Base-by-base conservation (phyloP, 805 yeast genomes). In the Ogataea dorogensis region DNA sequence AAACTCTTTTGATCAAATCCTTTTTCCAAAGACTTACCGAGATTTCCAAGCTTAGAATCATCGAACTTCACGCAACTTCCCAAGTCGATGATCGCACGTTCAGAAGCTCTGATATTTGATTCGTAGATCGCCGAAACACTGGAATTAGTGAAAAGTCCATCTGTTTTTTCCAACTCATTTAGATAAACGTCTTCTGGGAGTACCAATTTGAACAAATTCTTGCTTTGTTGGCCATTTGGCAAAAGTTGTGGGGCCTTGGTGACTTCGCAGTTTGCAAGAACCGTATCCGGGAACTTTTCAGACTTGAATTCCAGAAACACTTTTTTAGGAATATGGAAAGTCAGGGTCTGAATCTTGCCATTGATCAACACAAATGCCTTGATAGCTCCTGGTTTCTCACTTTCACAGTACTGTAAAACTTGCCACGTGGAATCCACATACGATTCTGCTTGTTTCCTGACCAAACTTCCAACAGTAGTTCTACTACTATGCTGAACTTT, bases 391-490 rank as follows among this genome's bases (percentile, higher is more conserved):
- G 86, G 82, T 33, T 57, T 64, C 7, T 58, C 67, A 26, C 80
- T 79, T 7, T 60, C 50, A 42, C 74, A 74, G 51, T 86, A 79
- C 48, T 87, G 88, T 22, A 93, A 59, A 23, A 93, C 70, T 44
- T 88, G 87, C 99, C 99, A 93, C 20, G 79, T 74, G 0, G 86
- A 70, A 6, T 81, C 81, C 7, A 86, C 83, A 50, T 82, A 79
- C 25, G 70, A 73, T 53, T 83, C 95, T 0, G 95, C 95, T 50
- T 85, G 93, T 33, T 75, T 73, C 33, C 84, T 73, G 27, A 88
- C 67, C 68, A 88, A 71, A 14, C 73, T 73, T 7, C 88, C 83
- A 28, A 91, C 79, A 4, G 75, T 58, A 11, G 80, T 69, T 46
- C 86, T 67, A 39, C 70, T 75, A 2, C 79, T 64, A 1, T 70